These are phyloP conservation scores for Aureobasidium sp. DNA, from an alignment of 2,329 filamentous ascomycete species.

Conservation along the genomic window DNA sequence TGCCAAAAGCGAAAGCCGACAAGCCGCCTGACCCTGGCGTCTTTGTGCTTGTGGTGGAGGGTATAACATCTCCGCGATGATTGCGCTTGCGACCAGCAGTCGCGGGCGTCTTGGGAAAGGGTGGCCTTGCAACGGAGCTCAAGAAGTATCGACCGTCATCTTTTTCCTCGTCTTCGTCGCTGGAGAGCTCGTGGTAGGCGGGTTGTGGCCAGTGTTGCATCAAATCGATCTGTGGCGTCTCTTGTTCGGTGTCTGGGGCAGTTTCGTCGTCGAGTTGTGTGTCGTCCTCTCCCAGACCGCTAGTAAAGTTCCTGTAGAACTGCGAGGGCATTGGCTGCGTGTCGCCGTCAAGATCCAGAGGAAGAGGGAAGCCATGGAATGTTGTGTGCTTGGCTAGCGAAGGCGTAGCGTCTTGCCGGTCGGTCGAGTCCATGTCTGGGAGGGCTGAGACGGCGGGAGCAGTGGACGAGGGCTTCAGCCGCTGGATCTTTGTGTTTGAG, in stretches of 20 bases:
- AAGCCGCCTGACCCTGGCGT: conserved; percentile 33
- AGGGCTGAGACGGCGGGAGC: conserved; percentile 15
- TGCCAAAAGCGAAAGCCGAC: conserved; percentile 27
- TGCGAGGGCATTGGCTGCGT: conserved; percentile 43
- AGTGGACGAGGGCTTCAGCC: conserved; percentile 13
- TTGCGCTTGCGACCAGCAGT: conserved; percentile 34
- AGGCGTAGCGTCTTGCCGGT: conserved; percentile 1
- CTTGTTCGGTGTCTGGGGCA: conserved; percentile 20
- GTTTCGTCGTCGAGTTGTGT: background rate
- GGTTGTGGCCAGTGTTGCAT: conserved; percentile 21
- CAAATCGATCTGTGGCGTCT: conserved; percentile 29
- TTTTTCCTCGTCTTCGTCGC: conserved; percentile 18
- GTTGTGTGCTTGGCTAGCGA: conserved; percentile 24
- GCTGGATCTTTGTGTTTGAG: conserved; percentile 13
- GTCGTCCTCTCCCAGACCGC: conserved; percentile 27
- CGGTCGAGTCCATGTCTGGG: conserved; percentile 10
- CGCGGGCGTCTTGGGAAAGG: conserved; percentile 36
- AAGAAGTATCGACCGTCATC: conserved; percentile 15
- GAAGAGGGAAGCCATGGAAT: conserved; percentile 31
- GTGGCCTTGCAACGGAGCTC: conserved; percentile 23
- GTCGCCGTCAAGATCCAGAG: conserved; percentile 31
- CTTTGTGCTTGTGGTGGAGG: conserved; percentile 34
- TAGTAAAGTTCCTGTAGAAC: conserved; percentile 37
- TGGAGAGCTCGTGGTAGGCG: conserved; percentile 24
- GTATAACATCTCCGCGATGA: conserved; percentile 34